Conservation (phyloP, 306 rosid genomes). For the Citrullus amarus region DNA sequence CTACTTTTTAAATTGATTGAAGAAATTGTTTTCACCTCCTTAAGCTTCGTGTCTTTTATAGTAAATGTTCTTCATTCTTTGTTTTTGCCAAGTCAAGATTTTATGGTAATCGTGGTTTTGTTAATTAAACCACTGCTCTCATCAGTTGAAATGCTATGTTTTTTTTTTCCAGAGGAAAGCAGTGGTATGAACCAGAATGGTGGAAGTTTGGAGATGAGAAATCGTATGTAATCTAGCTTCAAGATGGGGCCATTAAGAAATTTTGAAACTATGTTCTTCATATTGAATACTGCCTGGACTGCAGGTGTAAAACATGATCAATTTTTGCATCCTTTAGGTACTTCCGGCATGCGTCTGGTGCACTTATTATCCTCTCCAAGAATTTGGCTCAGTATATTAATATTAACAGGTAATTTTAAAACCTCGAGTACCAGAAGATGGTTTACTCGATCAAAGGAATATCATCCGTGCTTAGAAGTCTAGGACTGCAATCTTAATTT, state of each 20-base stretch:
- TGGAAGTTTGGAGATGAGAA: slow-evolving; percentile 99
- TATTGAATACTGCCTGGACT: not conserved
- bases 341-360: slow-evolving; percentile 81
- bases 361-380: slow-evolving; percentile 82
- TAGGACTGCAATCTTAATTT: not conserved
- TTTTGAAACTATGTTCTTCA: not conserved
- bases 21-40: not conserved
- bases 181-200: slow-evolving; percentile 98
- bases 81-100: not conserved
- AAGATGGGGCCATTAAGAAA: not conserved
- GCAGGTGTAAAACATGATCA: not conserved
- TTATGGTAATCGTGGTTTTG: not conserved
- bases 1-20: not conserved
- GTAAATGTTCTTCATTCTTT: not conserved
- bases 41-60: not conserved
- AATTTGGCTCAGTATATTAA: slow-evolving; percentile 71
- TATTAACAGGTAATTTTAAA: slow-evolving; percentile 74
- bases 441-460: not conserved
- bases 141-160: slow-evolving; percentile 8
- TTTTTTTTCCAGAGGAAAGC: slow-evolving; percentile 58
- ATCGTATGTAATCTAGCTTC: slow-evolving; percentile 50
- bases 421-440: not conserved
- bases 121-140: not conserved
- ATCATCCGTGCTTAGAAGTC: not conserved
- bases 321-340: slow-evolving; percentile 42